phyloP scores from a whole-genome alignment of 805 yeast species.

The Nakazawaea pomicola region DNA sequence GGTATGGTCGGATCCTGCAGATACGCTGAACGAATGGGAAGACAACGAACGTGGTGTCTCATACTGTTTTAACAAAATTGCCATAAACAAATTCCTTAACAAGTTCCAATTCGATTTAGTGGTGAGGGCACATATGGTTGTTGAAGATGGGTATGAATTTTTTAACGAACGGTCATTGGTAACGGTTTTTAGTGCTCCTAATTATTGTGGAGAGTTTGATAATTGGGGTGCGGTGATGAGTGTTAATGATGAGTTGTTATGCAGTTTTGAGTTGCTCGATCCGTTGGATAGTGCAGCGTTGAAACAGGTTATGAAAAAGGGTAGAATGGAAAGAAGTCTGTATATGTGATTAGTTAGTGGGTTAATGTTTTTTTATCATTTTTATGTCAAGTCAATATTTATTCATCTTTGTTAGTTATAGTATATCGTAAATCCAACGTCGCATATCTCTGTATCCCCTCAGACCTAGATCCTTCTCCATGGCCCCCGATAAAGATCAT shows the following conservation, averaged over 20 bases:
- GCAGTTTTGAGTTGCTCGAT: slow-evolving; percentile 89
- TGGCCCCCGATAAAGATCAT: too few species aligned
- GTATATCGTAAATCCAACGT: too few species aligned
- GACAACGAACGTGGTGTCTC: slow-evolving; percentile 84
- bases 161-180: slow-evolving; percentile 68
- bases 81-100: slow-evolving; percentile 69
- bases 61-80: slow-evolving; percentile 73
- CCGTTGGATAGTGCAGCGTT: slow-evolving; percentile 91
- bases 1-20: slow-evolving; percentile 84
- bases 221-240: slow-evolving; percentile 99
- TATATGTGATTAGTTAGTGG: slow-evolving; percentile 8
- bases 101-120: slow-evolving; percentile 78
- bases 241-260: slow-evolving; percentile 85
- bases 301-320: slow-evolving; percentile 91
- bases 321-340: slow-evolving; percentile 74
- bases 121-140: slow-evolving; percentile 87
- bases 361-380: background rate
- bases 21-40: slow-evolving; percentile 79
- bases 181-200: slow-evolving; percentile 72
- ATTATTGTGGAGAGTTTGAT: slow-evolving; percentile 79
- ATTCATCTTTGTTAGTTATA: too few species aligned
- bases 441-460: too few species aligned
- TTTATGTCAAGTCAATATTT: background rate
- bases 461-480: too few species aligned
- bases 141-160: slow-evolving; percentile 75